Percentiles rank a stretch among this genome's conserved stretches.
Conservation (phyloP, 352 stramenopile genomes). For the Saprolegnia parasitica region DNA sequence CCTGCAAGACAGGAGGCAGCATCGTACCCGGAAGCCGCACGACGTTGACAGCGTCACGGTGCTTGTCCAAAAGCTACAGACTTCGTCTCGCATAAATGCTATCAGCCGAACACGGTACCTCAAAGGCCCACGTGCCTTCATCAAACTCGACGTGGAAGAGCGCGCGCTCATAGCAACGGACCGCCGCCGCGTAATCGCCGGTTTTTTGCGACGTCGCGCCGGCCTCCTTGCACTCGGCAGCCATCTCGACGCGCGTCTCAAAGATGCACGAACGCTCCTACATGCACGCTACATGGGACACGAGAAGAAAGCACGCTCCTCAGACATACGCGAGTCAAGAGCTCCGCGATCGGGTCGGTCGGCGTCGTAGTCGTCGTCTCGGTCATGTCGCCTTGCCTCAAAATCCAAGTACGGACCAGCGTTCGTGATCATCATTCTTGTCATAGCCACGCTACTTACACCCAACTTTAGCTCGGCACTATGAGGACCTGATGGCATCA, state of each 20-base stretch:
- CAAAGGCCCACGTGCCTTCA: slow-evolving; percentile 80
- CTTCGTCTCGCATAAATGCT: neutral
- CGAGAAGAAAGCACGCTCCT: neutral
- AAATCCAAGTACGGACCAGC: too few relatives aligned
- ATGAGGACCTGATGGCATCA: too few relatives aligned
- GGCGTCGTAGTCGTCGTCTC: neutral
- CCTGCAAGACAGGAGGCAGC: neutral
- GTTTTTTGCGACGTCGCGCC: slow-evolving; percentile 57
- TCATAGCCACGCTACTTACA: too few relatives aligned
- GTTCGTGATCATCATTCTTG: too few relatives aligned
- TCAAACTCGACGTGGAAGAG: slow-evolving; percentile 81
- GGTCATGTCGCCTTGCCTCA: too few relatives aligned
- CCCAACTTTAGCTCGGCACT: too few relatives aligned
- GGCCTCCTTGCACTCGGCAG: slow-evolving; percentile 54
- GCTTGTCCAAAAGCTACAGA: slow-evolving; percentile 59
- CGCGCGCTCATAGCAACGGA: slow-evolving; percentile 72
- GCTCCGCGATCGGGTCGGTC: neutral
- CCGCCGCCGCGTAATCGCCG: slow-evolving; percentile 41
- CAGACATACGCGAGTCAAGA: slow-evolving; percentile 17
- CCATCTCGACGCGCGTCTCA: slow-evolving; percentile 68
- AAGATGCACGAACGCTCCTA: slow-evolving; percentile 83
- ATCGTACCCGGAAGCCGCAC: slow-evolving; percentile 45
- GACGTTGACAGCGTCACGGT: slow-evolving; percentile 63
- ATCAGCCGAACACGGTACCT: slow-evolving; percentile 37
- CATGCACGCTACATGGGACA: slow-evolving; percentile 13